A percentile compares a stretch with the other conserved stretches of the same genome.
Evolutionary conservation across 2,329 filamentous ascomycete genomes (phyloP).

Genomic region (Phoma herbarum): DNA sequence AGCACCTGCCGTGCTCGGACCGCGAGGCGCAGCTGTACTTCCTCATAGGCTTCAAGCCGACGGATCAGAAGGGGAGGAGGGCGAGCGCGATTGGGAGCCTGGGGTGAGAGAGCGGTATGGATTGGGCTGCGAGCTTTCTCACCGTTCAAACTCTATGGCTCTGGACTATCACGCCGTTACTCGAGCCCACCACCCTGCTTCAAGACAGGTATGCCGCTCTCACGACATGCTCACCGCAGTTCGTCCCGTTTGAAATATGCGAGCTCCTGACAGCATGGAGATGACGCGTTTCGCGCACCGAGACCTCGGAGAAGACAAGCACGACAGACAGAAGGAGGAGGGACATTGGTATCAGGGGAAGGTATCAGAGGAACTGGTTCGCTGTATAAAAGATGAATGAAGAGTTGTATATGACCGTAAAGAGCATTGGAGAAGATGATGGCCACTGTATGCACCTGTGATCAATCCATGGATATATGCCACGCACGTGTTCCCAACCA

Average conservation of each 20-base stretch:
- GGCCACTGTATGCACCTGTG: not conserved
- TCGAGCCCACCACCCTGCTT: not conserved
- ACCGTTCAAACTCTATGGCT: not conserved
- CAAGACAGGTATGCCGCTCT: not conserved
- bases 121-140: not conserved
- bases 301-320: not conserved
- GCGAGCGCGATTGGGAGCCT: constrained; percentile 1
- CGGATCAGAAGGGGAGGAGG: not conserved
- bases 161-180: not conserved
- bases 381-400: not conserved
- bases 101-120: not conserved
- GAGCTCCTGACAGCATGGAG: not conserved
- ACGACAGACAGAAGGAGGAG: not conserved
- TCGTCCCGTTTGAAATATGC: not conserved
- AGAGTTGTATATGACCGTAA: not conserved
- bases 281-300: not conserved
- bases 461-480: not conserved
- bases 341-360: not conserved
- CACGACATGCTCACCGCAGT: not conserved
- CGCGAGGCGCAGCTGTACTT: constrained; percentile 40
- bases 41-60: constrained; percentile 36
- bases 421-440: not conserved
- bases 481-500: not conserved
- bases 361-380: not conserved
- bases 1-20: constrained; percentile 19